Conservation (phyloP, 352 stramenopile species). For the Phytophthora hybrid region DNA sequence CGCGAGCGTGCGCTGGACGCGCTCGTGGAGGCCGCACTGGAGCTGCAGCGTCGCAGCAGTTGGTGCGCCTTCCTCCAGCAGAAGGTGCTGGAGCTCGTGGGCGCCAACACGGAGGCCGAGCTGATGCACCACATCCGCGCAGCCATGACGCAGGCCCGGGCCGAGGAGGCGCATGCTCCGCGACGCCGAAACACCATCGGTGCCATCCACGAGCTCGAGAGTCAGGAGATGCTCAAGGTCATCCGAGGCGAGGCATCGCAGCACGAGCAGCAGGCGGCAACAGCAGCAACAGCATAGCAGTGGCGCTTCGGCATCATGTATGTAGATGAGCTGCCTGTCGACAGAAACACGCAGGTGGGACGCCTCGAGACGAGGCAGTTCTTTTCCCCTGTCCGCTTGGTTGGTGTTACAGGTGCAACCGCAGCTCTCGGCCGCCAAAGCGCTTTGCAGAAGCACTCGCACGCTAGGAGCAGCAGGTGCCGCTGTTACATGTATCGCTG, state of each 20-base stretch:
- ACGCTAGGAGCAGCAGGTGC: conserved; percentile 26
- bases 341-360: conserved; percentile 19
- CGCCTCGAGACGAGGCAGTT: conserved; percentile 9
- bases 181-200: conserved; percentile 53
- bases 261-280: conserved; percentile 23
- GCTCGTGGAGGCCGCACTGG: conserved; percentile 54
- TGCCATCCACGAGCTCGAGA: conserved; percentile 67
- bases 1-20: conserved; percentile 54
- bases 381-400: conserved; percentile 9
- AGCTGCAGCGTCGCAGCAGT: conserved; percentile 51
- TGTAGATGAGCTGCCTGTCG: neutral
- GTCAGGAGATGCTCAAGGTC: conserved; percentile 61
- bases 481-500: conserved; percentile 8
- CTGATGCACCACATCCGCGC: conserved; percentile 52
- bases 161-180: conserved; percentile 26
- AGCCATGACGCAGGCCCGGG: conserved; percentile 32
- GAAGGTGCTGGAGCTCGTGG: conserved; percentile 59
- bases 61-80: conserved; percentile 70
- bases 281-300: conserved; percentile 14
- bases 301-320: neutral
- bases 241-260: conserved; percentile 20
- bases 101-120: conserved; percentile 41
- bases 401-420: neutral
- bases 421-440: neutral
- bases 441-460: conserved; percentile 21